Base-by-base conservation (phyloP, 2,329 filamentous ascomycete species). In the Trichoderma koningii region DNA sequence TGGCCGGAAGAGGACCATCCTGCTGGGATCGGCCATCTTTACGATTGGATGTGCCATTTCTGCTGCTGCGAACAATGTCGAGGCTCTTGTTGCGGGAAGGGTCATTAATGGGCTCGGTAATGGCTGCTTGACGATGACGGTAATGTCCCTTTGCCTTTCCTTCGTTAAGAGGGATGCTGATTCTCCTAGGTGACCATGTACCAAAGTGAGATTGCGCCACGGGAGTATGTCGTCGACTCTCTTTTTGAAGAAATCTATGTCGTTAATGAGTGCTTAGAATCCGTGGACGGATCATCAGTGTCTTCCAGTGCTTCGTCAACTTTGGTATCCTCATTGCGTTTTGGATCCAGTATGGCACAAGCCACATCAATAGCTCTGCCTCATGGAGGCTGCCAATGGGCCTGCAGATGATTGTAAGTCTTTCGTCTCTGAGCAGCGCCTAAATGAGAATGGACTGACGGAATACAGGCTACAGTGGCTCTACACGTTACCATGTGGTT, bases 281-380 rank as follows among this genome's bases (percentile, higher is more conserved):
- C 3, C 80, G 81, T 5, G 81, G 81, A 1, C 59, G 64, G 5
- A 66, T 66, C 5, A 77, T 81, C 3, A 71, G 70, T 30, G 72
- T 75, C 55, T 71, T 74, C 7, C 66, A 66, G 34, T 66, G 64
- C 42, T 66, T 63, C 30, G 59, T 66, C 51, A 63, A 66, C 12
- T 47, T 72, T 30, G 73, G 73, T 51, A 74, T 75, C 23, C 71
- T 75, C 23, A 50, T 74, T 1, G 70, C 74, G 0, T 75, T 75
- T 50, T 75, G 70, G 69, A 74, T 76, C 50, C 74, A 73, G 1
- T 75, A 71, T 50, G 72, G 71, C 1, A 74, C 73, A 3, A 70
- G 71, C 47, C 69, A 68, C 26, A 74, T 75, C 15, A 23, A 53
- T 5, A 69, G 65, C 7, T 59, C 71, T 38, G 73, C 69, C 67